Evolutionary conservation across 78 protist species (phyloP).

Genomic region (Chrysochromulina parva): DNA sequence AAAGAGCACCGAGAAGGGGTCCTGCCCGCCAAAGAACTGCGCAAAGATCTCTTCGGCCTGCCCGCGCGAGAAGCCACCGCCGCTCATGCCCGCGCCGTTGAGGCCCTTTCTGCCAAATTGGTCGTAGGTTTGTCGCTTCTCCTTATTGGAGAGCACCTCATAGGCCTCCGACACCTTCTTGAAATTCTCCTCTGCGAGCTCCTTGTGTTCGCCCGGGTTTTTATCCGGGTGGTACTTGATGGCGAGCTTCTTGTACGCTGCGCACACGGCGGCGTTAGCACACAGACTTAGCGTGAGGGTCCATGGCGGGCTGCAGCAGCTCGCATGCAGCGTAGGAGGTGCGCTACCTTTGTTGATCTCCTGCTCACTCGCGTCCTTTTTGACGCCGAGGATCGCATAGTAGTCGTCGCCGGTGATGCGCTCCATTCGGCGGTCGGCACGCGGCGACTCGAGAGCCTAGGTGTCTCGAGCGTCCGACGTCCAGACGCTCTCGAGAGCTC

Average conservation of each 20-base stretch:
- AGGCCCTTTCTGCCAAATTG: background rate
- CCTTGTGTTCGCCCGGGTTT: slow-evolving; percentile 32
- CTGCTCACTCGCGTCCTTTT: background rate
- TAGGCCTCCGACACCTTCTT: slow-evolving; percentile 43
- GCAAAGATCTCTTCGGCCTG: background rate
- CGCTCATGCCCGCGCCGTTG: background rate
- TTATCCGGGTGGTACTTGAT: slow-evolving; percentile 64
- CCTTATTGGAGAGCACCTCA: slow-evolving; percentile 41
- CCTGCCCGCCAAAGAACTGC: slow-evolving; percentile 12
- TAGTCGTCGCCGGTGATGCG: background rate
- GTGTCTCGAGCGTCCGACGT: too few species aligned
- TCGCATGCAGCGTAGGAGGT: background rate
- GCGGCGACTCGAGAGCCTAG: too few species aligned
- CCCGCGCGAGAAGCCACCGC: background rate
- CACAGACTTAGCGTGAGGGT: background rate
- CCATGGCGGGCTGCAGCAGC: background rate
- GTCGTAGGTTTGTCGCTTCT: background rate
- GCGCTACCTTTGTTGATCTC: background rate
- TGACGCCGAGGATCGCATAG: background rate
- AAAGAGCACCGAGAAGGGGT: background rate
- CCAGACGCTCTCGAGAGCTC: too few species aligned
- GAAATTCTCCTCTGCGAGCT: slow-evolving; percentile 52
- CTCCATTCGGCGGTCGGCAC: background rate
- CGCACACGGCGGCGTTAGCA: background rate
- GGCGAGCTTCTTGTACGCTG: slow-evolving; percentile 53